Evolutionary conservation across 108 stramenopile genomes (phyloP).

Genomic region (Cyclotella choctawhatcheeana): DNA sequence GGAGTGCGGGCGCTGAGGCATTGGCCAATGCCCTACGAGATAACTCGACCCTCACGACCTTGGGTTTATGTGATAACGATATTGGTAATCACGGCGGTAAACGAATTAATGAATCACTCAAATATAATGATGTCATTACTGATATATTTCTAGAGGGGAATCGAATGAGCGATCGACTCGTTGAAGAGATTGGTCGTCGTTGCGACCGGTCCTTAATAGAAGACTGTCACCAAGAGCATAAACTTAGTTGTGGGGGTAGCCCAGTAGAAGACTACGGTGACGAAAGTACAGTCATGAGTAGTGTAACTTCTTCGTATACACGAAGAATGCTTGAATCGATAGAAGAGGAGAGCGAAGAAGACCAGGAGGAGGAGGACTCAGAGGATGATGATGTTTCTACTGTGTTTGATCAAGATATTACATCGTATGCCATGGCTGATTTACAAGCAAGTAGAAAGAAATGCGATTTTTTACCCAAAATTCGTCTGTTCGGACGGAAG

Average conservation of each 20-base stretch:
- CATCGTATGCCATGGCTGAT: too few species aligned
- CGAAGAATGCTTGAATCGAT: conserved; percentile 17
- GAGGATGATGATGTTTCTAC: background rate
- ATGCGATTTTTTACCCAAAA: too few species aligned
- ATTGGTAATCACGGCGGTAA: conserved; percentile 51
- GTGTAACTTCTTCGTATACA: conserved; percentile 20
- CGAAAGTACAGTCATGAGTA: conserved; percentile 23
- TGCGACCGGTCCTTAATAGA: background rate
- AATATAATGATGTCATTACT: conserved; percentile 23
- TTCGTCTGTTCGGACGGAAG: too few species aligned
- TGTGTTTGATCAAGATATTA: conserved; percentile 10
- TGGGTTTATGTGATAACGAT: conserved; percentile 29
- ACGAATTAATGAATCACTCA: conserved; percentile 25
- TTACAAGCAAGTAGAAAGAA: too few species aligned
- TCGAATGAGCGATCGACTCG: conserved; percentile 29
- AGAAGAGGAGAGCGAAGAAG: conserved; percentile 25
- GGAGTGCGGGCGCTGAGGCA: conserved; percentile 42
- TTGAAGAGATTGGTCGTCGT: conserved; percentile 23
- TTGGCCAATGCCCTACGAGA: conserved; percentile 33
- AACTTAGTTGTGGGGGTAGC: background rate
- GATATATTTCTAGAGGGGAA: conserved; percentile 43
- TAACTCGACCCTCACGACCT: conserved; percentile 30
- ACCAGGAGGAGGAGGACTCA: conserved; percentile 10
- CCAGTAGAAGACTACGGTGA: conserved; percentile 18
- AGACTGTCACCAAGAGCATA: background rate